These are phyloP conservation scores for Arthrobotrys conoides DNA, from an alignment of 2,329 filamentous ascomycete genomes.

Conservation along the genomic window DNA sequence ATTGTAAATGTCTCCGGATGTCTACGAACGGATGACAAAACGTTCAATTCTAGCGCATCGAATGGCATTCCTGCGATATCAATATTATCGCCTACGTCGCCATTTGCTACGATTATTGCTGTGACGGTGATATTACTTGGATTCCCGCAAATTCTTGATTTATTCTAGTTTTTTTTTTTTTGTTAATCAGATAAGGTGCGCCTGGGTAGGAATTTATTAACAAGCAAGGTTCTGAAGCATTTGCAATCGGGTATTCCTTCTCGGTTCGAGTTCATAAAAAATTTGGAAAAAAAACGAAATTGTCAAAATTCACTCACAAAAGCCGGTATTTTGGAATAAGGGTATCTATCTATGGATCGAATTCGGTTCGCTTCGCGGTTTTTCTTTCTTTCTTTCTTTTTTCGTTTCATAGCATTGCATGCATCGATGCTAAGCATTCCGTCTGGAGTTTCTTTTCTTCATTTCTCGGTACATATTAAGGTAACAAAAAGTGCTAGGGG, in stretches of 20 bases:
- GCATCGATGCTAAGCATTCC: slow-evolving; percentile 52
- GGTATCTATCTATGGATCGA: slow-evolving; percentile 2
- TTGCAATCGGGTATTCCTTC: not conserved
- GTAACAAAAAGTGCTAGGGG: slow-evolving; percentile 25
- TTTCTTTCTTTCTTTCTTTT: slow-evolving; percentile 8
- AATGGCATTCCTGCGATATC: slow-evolving; percentile 1
- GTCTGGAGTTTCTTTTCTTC: slow-evolving; percentile 55
- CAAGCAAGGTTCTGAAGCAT: too few species aligned
- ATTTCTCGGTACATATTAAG: slow-evolving; percentile 55
- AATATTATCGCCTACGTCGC: slow-evolving; percentile 19
- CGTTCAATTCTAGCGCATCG: slow-evolving; percentile 28
- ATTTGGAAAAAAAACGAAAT: not conserved
- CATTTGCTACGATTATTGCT: slow-evolving; percentile 32
- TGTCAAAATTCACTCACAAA: slow-evolving; percentile 30
- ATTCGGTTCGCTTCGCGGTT: not conserved
- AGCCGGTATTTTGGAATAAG: slow-evolving; percentile 59
- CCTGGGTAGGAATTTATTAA: too few species aligned
- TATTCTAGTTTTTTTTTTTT: slow-evolving; percentile 18
- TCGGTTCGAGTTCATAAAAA: too few species aligned
- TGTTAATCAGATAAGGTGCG: not conserved
- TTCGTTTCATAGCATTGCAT: slow-evolving; percentile 29
- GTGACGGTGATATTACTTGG: slow-evolving; percentile 27
- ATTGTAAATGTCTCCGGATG: slow-evolving; percentile 46
- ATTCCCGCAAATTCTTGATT: slow-evolving; percentile 42
- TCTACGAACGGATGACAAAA: slow-evolving; percentile 46